Evolutionary conservation across 176 grass and related monocot species (phyloP).

Genomic region (Dactylis glomerata): DNA sequence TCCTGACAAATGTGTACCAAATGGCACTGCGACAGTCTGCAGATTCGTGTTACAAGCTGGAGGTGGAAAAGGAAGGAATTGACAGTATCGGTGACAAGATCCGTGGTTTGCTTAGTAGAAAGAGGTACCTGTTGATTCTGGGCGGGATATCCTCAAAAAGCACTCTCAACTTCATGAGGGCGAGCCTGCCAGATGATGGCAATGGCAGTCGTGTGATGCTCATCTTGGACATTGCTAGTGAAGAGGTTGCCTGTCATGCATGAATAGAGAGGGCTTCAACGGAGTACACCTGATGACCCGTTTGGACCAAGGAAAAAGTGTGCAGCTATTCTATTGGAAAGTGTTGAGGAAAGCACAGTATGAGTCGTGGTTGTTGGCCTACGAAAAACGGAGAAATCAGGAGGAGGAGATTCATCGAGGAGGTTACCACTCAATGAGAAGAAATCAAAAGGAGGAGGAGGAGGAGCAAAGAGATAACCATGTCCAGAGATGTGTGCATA

Average conservation of each 20-base stretch:
- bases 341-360: background rate
- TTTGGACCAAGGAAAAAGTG: background rate
- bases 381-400: background rate
- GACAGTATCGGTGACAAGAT: background rate
- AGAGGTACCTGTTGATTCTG: slow-evolving; percentile 12
- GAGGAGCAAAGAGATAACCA: background rate
- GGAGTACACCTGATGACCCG: background rate
- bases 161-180: background rate
- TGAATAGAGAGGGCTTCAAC: background rate
- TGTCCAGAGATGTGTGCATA: background rate
- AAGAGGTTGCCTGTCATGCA: slow-evolving; percentile 10
- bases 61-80: background rate
- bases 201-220: slow-evolving; percentile 23
- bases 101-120: background rate
- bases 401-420: background rate
- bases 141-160: background rate
- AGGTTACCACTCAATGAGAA: background rate
- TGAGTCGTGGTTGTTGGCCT: background rate
- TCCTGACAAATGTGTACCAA: background rate
- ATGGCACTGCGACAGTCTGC: background rate
- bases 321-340: slow-evolving; percentile 1
- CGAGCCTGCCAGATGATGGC: background rate
- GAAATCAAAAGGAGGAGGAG: background rate
- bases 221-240: slow-evolving; percentile 5
- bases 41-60: background rate